Evolutionary conservation across 257 asterid genomes (phyloP).

Genomic region (Leptodermis oblonga): DNA sequence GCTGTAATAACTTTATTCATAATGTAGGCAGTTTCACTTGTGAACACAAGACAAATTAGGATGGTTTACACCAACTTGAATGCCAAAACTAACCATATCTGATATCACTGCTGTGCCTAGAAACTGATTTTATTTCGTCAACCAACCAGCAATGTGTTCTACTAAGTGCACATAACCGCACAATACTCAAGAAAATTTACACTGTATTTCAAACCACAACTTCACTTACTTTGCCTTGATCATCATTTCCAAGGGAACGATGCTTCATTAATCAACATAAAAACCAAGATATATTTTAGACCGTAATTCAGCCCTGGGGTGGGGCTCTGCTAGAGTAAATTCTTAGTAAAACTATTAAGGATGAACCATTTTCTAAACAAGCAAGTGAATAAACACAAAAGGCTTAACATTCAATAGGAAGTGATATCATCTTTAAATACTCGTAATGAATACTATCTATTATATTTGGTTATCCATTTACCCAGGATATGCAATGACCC

Average conservation of each 20-base stretch:
- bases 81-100: not conserved
- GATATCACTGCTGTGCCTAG: not conserved
- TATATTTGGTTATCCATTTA: not conserved
- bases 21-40: not conserved
- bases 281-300: not conserved
- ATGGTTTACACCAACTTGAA: not conserved
- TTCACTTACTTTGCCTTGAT: not conserved
- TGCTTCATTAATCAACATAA: not conserved
- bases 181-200: not conserved
- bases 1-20: too few relatives aligned
- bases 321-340: not conserved
- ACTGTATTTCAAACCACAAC: not conserved
- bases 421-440: not conserved
- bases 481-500: constrained; percentile 14
- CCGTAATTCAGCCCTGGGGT: not conserved
- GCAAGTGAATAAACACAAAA: not conserved
- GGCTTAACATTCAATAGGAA: not conserved
- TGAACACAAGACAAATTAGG: not conserved
- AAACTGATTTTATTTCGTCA: not conserved
- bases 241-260: not conserved
- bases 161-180: not conserved
- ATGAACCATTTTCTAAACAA: not conserved
- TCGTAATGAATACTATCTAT: not conserved
- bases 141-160: not conserved
- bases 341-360: not conserved